Percentiles rank a stretch among this genome's conserved stretches.
These are phyloP conservation scores for Phialocephala subalpina DNA, from an alignment of 2,329 filamentous ascomycete species.

Conservation along the genomic window DNA sequence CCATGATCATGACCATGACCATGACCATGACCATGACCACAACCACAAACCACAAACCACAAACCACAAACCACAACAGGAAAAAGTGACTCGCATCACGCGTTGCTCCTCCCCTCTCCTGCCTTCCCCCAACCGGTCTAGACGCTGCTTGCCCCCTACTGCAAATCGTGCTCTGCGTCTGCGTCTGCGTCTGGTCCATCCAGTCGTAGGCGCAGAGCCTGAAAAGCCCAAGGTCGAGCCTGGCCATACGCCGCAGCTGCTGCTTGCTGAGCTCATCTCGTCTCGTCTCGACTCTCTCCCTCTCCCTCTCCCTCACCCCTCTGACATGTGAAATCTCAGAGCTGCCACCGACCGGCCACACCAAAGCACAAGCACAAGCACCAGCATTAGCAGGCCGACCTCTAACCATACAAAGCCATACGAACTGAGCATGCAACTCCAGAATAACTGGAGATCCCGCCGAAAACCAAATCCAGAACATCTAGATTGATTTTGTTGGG, in stretches of 20 bases:
- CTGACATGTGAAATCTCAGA: slow-evolving; percentile 29
- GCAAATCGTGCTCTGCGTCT: background rate
- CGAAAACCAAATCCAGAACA: background rate
- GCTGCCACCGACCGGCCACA: background rate
- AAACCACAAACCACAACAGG: background rate
- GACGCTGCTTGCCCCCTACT: background rate
- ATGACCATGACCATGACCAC: too few species aligned
- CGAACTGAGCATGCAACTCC: slow-evolving; percentile 15
- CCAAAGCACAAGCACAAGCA: background rate
- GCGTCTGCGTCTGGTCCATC: background rate
- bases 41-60: too few species aligned
- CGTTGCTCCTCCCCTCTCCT: background rate
- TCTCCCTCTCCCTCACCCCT: too few species aligned
- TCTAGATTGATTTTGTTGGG: slow-evolving; percentile 21
- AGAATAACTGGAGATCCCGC: slow-evolving; percentile 22
- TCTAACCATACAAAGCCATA: slow-evolving; percentile 1
- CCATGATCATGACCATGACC: too few species aligned
- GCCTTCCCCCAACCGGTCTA: background rate
- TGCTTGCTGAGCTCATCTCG: too few species aligned
- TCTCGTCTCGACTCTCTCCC: too few species aligned
- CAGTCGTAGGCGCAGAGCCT: too few species aligned
- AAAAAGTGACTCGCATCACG: slow-evolving; percentile 11
- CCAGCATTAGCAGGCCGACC: slow-evolving; percentile 3
- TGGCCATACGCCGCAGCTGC: too few species aligned
- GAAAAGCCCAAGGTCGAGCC: too few species aligned